Evolutionary conservation across 2,329 filamentous ascomycete species (phyloP), one percentile per base, ranked within the genome.

Genomic region (Venturia oleaginea): DNA sequence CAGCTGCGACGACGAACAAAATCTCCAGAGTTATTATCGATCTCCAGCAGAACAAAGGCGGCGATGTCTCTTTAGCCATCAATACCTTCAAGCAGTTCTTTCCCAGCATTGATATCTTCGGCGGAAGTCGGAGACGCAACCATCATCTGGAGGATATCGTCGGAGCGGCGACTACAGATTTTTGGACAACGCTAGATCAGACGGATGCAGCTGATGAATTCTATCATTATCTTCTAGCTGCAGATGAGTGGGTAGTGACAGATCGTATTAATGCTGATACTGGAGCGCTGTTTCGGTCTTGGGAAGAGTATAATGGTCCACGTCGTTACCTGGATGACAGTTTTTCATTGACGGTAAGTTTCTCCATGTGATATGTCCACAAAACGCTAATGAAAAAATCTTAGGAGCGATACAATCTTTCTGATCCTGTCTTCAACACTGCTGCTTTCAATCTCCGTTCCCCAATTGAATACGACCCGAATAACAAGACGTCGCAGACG

Each of bases 41-140:
- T 62, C 62, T 69, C 0, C 67, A 69, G 57, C 59, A 66, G 27
- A 69, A 69, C 54, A 30, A 30, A 22, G 67, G 68, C 4, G 68
- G 68, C n/a, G 60, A 60, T 27, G 15, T 55, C 5, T 61, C 57
- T 32, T 48, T 65, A 22, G 64, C 62, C 24, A 46, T 59, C 38
- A 62, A 66, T 61, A 51, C 60, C 1, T 60, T 60, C 32, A 17
- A n/a, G 17, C 57, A 60, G 30, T 60, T 80, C 62, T 79, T 80
- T 69, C 78, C 78, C 0, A 65, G 70, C 10, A 69, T 68, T 0
- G 65, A 71, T 2, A 72, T 75, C 24, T 78, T 75, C 65, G 74
- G 72, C 30, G 74, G 74, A 8, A 73, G 71, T 17, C 76, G 78
- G 17, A 71, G 77, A 66, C 76, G 78, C 34, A 72, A 75, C 7